Evolutionary conservation across 208 protist species (phyloP), one percentile per base, ranked within the genome.

Genomic region (Balamuthia mandrillaris): DNA sequence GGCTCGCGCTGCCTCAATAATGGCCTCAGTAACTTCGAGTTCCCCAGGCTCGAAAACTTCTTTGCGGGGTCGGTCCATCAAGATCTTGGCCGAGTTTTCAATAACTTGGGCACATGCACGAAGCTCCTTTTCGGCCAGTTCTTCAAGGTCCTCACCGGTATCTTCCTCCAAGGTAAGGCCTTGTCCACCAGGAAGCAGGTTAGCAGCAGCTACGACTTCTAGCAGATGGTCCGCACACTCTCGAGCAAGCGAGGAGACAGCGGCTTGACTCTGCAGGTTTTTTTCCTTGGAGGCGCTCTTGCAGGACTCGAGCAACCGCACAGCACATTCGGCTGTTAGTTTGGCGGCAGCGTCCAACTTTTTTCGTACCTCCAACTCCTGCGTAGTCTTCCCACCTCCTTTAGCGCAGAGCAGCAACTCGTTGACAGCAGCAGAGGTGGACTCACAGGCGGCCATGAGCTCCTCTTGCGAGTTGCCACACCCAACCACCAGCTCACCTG

Each of bases 181-280:
- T 39, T 83, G 52, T n/a, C 75, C 75, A 24, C 75, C 75, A 14
- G 75, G 75, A 29, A 83, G 75, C 75, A 83, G 54, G 42, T 83
- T 83, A 39, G 75, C 75, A 35, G 75, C 35, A 4, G 54, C 37
- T 27, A 83, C 75, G 39, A 83, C 35, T n/a, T 83, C 75, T 3
- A 41, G 75, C 75, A 83, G 75, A 5, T 31, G 21, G 75, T 83
- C 75, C 5, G 75, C 75, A 27, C 75, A 83, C 24, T 83, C 75
- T 49, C 75, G 75, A 14, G 75, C 75, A 18, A 41, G 18, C 35
- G 44, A 33, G 12, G 75, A 83, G 18, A 83, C 75, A 18, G 39
- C 49, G 35, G 75, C 75, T 31, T 83, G 75, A 18, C 42, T 56
- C 54, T 65, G 52, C 12, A 66, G 51, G 21, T 49, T 68, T 33